Percentiles rank a stretch among this genome's conserved stretches.
Evolutionary conservation across 2,329 filamentous ascomycete species (phyloP).

Genomic region (Fusarium sp.): DNA sequence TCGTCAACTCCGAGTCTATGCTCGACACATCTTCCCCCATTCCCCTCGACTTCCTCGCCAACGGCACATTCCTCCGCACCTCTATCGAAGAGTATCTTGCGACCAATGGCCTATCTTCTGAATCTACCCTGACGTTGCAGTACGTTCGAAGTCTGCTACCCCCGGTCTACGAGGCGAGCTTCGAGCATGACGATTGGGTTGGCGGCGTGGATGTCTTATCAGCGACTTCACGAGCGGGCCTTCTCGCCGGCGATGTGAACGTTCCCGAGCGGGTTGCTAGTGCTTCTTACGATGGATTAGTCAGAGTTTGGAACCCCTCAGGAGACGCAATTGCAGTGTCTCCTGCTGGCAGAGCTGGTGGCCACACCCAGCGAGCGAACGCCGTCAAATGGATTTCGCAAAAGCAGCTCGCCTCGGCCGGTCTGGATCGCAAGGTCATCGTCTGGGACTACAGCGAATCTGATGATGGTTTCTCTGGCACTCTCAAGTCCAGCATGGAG

Average conservation of each 20-base stretch:
- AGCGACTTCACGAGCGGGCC: conserved; percentile 71
- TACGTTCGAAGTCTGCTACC: conserved; percentile 94
- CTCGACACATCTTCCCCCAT: conserved; percentile 76
- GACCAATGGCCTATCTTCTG: conserved; percentile 87
- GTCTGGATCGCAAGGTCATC: conserved; percentile 87
- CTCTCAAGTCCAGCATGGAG: conserved; percentile 81
- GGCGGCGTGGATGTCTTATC: conserved; percentile 88
- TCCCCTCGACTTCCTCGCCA: conserved; percentile 95
- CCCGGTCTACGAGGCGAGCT: conserved; percentile 89
- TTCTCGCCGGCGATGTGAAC: conserved; percentile 55
- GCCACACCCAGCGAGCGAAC: conserved; percentile 84
- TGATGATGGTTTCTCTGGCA: conserved; percentile 71
- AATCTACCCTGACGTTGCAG: conserved; percentile 89
- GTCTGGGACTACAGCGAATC: conserved; percentile 90
- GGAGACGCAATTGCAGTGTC: conserved; percentile 89
- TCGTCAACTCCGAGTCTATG: conserved; percentile 81
- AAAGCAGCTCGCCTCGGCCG: conserved; percentile 84
- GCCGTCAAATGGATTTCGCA: conserved; percentile 86
- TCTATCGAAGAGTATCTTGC: conserved; percentile 93
- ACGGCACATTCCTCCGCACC: conserved; percentile 91
- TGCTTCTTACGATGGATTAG: conserved; percentile 91
- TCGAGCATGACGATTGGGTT: conserved; percentile 98
- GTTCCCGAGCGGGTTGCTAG: conserved; percentile 79
- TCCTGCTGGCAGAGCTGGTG: conserved; percentile 74
- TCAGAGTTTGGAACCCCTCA: conserved; percentile 91